Conservation (phyloP, 2,329 filamentous ascomycete species). For the Alternaria sp. region DNA sequence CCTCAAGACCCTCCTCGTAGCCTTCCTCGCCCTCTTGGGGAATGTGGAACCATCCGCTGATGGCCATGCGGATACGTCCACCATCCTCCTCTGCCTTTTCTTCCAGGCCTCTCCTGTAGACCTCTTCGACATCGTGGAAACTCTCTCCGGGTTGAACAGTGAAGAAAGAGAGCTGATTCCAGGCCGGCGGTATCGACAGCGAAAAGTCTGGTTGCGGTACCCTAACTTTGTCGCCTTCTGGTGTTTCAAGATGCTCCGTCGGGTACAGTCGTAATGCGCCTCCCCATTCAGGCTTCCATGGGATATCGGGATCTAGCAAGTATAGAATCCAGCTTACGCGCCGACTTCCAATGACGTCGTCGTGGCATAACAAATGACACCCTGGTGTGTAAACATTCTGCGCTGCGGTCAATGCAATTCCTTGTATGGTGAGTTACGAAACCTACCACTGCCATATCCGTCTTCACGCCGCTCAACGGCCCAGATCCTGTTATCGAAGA, state of each 20-base stretch:
- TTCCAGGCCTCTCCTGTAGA: conserved; percentile 74
- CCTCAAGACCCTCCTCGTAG: conserved; percentile 86
- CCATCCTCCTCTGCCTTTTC: conserved; percentile 72
- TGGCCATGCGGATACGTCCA: conserved; percentile 90
- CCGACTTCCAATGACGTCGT: conserved; percentile 97
- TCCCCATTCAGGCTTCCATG: conserved; percentile 93
- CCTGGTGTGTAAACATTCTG: conserved; percentile 93
- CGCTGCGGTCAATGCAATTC: conserved; percentile 20
- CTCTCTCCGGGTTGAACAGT: conserved; percentile 98
- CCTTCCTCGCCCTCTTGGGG: conserved; percentile 94
- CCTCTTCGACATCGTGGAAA: conserved; percentile 98
- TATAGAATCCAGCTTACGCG: conserved; percentile 98
- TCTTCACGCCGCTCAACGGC: conserved; percentile 89
- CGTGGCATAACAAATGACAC: conserved; percentile 94
- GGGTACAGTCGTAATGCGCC: conserved; percentile 91
- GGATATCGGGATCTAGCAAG: conserved; percentile 87
- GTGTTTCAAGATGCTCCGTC: conserved; percentile 68
- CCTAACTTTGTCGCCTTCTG: conserved; percentile 77
- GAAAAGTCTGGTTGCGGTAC: conserved; percentile 81
- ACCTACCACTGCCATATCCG: conserved; percentile 90
- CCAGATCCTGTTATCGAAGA: conserved; percentile 86
- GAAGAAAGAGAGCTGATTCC: conserved; percentile 98
- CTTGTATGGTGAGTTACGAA: not conserved
- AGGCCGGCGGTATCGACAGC: conserved; percentile 89
- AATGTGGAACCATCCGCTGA: conserved; percentile 99